Percentiles rank a stretch among this genome's conserved stretches.
phyloP scores from a whole-genome alignment of 768 basidiomycete genomes.

The Rhizopogon salebrosus region DNA sequence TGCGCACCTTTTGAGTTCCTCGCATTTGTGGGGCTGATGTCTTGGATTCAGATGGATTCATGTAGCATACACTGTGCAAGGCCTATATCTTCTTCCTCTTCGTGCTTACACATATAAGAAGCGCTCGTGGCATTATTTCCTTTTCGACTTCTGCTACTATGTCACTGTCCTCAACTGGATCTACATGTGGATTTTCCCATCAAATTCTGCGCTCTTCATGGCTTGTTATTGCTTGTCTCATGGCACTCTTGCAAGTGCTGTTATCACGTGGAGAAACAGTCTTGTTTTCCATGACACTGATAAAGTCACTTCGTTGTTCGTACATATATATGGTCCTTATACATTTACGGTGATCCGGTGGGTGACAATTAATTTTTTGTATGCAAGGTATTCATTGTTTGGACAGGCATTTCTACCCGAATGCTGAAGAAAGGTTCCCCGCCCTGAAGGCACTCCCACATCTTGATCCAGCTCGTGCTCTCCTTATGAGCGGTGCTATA shows the following conservation, averaged over 20 bases:
- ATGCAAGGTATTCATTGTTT: background rate
- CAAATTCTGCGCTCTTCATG: slow-evolving; percentile 72
- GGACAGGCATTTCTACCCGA: slow-evolving; percentile 81
- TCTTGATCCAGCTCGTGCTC: slow-evolving; percentile 62
- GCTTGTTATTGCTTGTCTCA: slow-evolving; percentile 92
- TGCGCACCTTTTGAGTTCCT: slow-evolving; percentile 35
- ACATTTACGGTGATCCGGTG: slow-evolving; percentile 89
- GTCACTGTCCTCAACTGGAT: slow-evolving; percentile 87
- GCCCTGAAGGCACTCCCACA: slow-evolving; percentile 68
- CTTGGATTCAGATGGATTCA: slow-evolving; percentile 69
- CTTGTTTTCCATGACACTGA: slow-evolving; percentile 97
- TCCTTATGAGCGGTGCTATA: slow-evolving; percentile 76
- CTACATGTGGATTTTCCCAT: slow-evolving; percentile 88
- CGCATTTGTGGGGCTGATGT: slow-evolving; percentile 4
- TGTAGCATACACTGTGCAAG: slow-evolving; percentile 76
- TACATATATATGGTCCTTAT: slow-evolving; percentile 91
- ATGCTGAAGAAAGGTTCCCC: slow-evolving; percentile 78
- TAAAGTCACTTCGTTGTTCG: slow-evolving; percentile 92
- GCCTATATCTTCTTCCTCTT: slow-evolving; percentile 73
- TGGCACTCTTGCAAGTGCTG: slow-evolving; percentile 87
- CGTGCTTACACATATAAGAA: slow-evolving; percentile 88
- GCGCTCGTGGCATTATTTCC: slow-evolving; percentile 91
- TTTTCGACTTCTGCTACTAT: slow-evolving; percentile 91
- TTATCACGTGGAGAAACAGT: slow-evolving; percentile 98
- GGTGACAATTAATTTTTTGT: slow-evolving; percentile 17